phyloP scores from a whole-genome alignment of 441 rosid genomes.

The Euphorbia corollata region DNA sequence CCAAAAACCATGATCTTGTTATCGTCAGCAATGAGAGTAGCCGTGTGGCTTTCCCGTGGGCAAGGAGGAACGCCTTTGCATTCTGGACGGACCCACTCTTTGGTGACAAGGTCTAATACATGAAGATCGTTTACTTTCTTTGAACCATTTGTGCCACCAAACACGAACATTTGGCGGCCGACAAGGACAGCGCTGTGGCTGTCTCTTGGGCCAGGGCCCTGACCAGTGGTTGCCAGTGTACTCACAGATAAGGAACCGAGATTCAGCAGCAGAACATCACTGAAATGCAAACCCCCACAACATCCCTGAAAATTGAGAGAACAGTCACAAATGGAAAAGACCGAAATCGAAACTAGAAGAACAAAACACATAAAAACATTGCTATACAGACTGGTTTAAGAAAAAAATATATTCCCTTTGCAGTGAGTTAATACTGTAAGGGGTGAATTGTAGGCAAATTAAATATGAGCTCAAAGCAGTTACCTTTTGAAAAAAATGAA shows the following conservation, averaged over 20 bases:
- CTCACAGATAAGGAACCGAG: constrained; percentile 49
- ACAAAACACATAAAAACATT: no score
- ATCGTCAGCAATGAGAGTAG: constrained; percentile 42
- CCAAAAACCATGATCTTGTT: constrained; percentile 58
- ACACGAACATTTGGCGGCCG: constrained; percentile 50
- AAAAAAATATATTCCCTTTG: no score
- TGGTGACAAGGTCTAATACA: constrained; percentile 42
- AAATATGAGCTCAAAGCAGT: no score
- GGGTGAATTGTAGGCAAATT: no score
- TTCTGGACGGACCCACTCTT: constrained; percentile 48
- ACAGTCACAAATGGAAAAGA: neutral
- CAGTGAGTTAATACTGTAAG: no score
- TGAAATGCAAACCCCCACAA: constrained; percentile 64
- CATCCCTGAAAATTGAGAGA: constrained; percentile 46
- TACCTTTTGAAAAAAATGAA: no score
- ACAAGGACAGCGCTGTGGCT: constrained; percentile 70
- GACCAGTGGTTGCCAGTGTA: constrained; percentile 43
- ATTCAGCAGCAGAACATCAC: constrained; percentile 52
- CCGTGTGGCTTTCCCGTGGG: constrained; percentile 71
- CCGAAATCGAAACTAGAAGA: no score
- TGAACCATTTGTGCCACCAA: constrained; percentile 67
- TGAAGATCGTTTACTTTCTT: constrained; percentile 67
- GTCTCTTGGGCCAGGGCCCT: constrained; percentile 66
- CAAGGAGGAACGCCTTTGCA: constrained; percentile 44
- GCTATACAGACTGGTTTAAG: no score